These are phyloP conservation scores for Climacium dendroides DNA, from an alignment of 225 moss, liverwort and hornwort genomes.

Conservation along the genomic window DNA sequence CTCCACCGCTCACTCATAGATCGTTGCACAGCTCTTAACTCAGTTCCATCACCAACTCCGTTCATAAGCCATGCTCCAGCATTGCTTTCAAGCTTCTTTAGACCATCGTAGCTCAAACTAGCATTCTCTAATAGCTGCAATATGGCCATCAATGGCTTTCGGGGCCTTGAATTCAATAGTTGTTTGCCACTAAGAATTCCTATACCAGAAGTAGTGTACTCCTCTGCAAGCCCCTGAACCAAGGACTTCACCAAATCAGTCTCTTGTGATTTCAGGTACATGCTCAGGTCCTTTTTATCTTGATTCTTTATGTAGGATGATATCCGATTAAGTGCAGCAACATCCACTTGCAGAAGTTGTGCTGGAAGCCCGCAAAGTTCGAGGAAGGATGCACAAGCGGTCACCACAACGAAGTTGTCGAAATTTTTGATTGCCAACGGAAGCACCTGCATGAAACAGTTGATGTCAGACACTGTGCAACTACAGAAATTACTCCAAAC, in stretches of 20 bases:
- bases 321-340: slow-evolving; percentile 66
- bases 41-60: slow-evolving; percentile 79
- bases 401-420: slow-evolving; percentile 63
- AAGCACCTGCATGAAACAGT: slow-evolving; percentile 35
- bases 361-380: slow-evolving; percentile 87
- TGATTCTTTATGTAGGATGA: slow-evolving; percentile 36
- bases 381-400: slow-evolving; percentile 67
- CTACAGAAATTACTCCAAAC: not conserved
- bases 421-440: slow-evolving; percentile 53
- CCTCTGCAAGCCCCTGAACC: slow-evolving; percentile 59
- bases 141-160: slow-evolving; percentile 29
- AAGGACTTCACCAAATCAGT: slow-evolving; percentile 29
- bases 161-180: slow-evolving; percentile 19
- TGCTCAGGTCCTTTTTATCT: slow-evolving; percentile 26
- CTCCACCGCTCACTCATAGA: slow-evolving; percentile 88
- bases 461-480: not conserved
- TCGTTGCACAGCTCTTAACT: slow-evolving; percentile 70
- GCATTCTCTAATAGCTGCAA: slow-evolving; percentile 74
- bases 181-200: slow-evolving; percentile 42
- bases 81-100: slow-evolving; percentile 47
- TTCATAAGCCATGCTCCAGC: slow-evolving; percentile 76
- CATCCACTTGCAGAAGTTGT: slow-evolving; percentile 70
- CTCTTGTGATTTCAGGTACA: slow-evolving; percentile 5
- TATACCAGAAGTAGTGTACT: slow-evolving; percentile 56
- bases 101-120: slow-evolving; percentile 54